Base-by-base conservation (phyloP, 306 rosid genomes). In the Acacia melanoxylon region DNA sequence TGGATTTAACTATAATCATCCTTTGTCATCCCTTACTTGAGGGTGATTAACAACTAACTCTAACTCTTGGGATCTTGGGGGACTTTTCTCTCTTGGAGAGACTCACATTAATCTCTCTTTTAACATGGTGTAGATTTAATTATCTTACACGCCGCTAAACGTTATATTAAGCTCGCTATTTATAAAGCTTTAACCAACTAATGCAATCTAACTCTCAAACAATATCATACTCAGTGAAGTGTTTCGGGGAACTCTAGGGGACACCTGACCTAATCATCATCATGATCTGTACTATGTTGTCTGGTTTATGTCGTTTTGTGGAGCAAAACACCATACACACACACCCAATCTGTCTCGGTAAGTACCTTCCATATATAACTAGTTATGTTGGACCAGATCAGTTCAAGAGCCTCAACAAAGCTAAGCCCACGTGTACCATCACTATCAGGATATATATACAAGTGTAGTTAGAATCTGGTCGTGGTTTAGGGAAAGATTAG, bases 221-320 rank as follows among this genome's bases (percentile, higher is more conserved):
- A 33, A 33, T 33, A 33, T 33, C 40, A 62, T 62, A 62, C 59
- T 41, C 59, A 52, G 11, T 69, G 77, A 79, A 69, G 82, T 27
- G 29, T 0, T 27, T 27, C 29, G 29, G 29, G 29, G 29, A 27
- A 79, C 82, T 79, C 82, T 5, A 79, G 82, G 69, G 20, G 58
- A 69, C 44, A 40, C 15, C 82, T 5, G 68, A 62, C 68, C 37
- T 10, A 22, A 58, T 22, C 12, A 59, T 24, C 65, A 22, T 58
- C 17, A 0, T 78, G 67, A 68, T 66, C 68, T 52, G 10, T 12
- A 14, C 40, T 51, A 1, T 4, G 16, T 65, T 46, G 37, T 10
- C 51, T 56, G 42, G 51, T 17, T 76, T 13, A 10, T 58, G 3
- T 1, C 31, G 42, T 42, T 62, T 11, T 62, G 68, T 25, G 35